Evolutionary conservation across 345 rosid species (phyloP).

Genomic region (Ceriops zippeliana): DNA sequence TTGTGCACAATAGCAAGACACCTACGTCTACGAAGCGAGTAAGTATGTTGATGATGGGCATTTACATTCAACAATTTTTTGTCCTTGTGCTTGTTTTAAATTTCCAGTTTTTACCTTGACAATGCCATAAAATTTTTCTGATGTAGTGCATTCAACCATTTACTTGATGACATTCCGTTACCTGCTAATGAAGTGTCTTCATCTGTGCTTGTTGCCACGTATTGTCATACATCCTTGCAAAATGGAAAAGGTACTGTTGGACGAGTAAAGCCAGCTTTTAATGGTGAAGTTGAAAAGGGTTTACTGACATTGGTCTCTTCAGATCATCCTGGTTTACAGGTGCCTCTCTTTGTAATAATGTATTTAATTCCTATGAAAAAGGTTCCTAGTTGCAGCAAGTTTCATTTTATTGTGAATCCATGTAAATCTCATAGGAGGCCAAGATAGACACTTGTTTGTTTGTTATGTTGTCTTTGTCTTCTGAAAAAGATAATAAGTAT

Average conservation of each 20-base stretch:
- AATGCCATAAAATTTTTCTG: conserved; percentile 16
- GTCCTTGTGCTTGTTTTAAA: conserved; percentile 2
- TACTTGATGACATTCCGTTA: conserved; percentile 89
- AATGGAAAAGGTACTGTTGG: conserved; percentile 71
- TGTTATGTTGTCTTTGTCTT: not conserved
- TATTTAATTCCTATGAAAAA: conserved; percentile 1
- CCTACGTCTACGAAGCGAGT: conserved; percentile 96
- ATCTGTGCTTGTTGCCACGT: conserved; percentile 75
- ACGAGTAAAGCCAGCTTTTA: conserved; percentile 56
- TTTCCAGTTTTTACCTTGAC: not conserved
- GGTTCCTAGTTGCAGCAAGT: not conserved
- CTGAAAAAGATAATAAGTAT: not conserved
- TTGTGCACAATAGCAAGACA: conserved; percentile 82
- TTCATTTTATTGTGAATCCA: not conserved
- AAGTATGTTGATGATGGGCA: conserved; percentile 42
- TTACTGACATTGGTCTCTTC: conserved; percentile 77
- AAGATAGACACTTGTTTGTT: not conserved
- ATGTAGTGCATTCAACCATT: conserved; percentile 85
- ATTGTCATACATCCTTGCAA: conserved; percentile 53
- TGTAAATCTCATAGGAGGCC: too few relatives aligned
- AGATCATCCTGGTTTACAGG: conserved; percentile 81
- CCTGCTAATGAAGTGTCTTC: conserved; percentile 87
- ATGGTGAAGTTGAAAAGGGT: conserved; percentile 89
- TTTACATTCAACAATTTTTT: conserved; percentile 14
- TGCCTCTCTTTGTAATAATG: conserved; percentile 24